A percentile compares a stretch with the other conserved stretches of the same genome.
Evolutionary conservation across 1,284 basidiomycete species (phyloP).

Genomic region (Cryptococcus jaspeensis): DNA sequence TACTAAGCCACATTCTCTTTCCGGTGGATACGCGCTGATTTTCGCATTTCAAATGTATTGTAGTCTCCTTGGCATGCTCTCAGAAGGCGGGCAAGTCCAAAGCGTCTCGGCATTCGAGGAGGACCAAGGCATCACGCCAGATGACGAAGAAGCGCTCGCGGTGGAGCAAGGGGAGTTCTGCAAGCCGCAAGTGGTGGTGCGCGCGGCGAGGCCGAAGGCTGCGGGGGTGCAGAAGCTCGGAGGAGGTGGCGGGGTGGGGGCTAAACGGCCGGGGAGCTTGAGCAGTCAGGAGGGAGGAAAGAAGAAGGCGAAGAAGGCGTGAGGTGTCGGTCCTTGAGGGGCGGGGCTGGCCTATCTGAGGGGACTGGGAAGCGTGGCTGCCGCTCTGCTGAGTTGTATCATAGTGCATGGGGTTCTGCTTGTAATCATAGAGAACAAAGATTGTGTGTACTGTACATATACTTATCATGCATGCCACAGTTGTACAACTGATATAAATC

Average conservation of each 20-base stretch:
- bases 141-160: conserved; percentile 40
- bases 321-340: background rate
- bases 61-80: conserved; percentile 37
- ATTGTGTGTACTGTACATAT: background rate
- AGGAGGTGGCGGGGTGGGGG: background rate
- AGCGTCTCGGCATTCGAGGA: conserved; percentile 39
- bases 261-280: conserved; percentile 1
- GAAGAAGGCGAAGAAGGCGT: conserved; percentile 28
- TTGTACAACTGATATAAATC: background rate
- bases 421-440: background rate
- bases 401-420: too few relatives aligned
- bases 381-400: too few relatives aligned
- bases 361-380: too few relatives aligned
- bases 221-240: background rate
- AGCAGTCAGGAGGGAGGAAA: conserved; percentile 11
- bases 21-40: background rate
- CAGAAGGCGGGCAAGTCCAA: conserved; percentile 26
- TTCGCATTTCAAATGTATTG: background rate
- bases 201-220: background rate
- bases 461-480: background rate
- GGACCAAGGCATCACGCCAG: conserved; percentile 40
- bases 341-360: background rate
- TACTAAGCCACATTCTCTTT: background rate
- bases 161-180: conserved; percentile 46
- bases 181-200: conserved; percentile 11